phyloP scores from a whole-genome alignment of 1,284 basidiomycete genomes.

The Rhodofomes roseus region DNA sequence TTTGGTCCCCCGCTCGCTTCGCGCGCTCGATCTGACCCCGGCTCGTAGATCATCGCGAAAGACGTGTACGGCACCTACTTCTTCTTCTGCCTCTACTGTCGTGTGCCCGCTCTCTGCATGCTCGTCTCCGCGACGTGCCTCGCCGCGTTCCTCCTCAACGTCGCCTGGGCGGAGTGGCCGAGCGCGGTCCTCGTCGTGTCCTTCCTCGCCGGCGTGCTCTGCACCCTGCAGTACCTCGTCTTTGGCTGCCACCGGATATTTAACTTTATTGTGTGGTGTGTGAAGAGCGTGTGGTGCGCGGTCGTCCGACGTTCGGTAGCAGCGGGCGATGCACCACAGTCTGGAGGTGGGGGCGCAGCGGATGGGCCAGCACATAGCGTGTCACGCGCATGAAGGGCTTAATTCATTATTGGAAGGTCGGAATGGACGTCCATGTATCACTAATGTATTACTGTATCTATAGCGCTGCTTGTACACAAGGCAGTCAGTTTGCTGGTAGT shows the following conservation, averaged over 20 bases:
- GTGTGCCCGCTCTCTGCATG: conserved; percentile 57
- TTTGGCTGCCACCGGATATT: conserved; percentile 42
- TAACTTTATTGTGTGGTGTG: conserved; percentile 18
- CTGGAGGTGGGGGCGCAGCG: not conserved
- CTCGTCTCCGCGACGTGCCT: conserved; percentile 49
- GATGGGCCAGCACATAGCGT: not conserved
- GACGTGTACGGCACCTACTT: conserved; percentile 59
- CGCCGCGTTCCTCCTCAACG: conserved; percentile 52
- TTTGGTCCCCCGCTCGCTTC: not conserved
- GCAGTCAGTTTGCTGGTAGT: too few relatives aligned
- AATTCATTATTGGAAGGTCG: too few relatives aligned
- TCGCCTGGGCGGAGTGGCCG: conserved; percentile 62
- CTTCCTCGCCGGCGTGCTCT: conserved; percentile 49
- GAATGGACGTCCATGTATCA: too few relatives aligned
- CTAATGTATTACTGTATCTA: too few relatives aligned
- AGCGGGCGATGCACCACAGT: not conserved
- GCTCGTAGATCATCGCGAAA: conserved; percentile 41
- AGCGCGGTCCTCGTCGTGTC: conserved; percentile 54
- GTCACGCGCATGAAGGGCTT: too few relatives aligned
- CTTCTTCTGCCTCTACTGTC: conserved; percentile 63
- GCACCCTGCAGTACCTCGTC: conserved; percentile 64
- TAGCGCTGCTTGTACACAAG: too few relatives aligned
- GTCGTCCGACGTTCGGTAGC: not conserved
- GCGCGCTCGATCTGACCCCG: not conserved
- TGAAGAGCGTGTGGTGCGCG: not conserved